Base-by-base conservation (phyloP, 2,329 filamentous ascomycete genomes). In the Biscogniauxia marginata region DNA sequence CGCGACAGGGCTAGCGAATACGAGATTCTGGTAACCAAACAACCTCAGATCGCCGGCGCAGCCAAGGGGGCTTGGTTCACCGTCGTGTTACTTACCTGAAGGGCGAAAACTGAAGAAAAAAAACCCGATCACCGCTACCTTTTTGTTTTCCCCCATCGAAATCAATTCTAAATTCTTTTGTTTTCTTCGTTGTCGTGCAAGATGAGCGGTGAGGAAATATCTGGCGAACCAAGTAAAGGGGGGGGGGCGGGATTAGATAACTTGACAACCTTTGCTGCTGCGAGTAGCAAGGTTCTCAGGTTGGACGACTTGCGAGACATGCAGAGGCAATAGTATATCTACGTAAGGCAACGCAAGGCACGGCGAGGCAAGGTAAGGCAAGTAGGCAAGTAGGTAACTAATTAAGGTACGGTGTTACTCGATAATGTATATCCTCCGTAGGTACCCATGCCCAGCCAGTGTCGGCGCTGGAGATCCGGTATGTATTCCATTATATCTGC, bases 1-100 rank as follows among this genome's bases (percentile, higher is more conserved):
- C 59, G 58, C 58, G 56, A 61, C 62, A 59, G 61, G 54, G 56
- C 61, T 65, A 65, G 63, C 63, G 63, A 65, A 65, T 65, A 65
- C 63, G 63, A 65, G 63, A 61, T 65, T 62, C 58, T 65, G 63
- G 61, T 63, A 56, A 65, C 57, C 58, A 21, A 51, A 18, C 19
- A 23, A 60, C 53, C 57, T 50, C 58, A 61, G 57, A 63, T 63
- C 57, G 54, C 2, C 30, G 30, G 30, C 30, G 30, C 30, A 39
- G 30, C 30, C 30, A 39, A 39, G 30, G 30, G 30, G 30, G 60
- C 56, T 54, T 60, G 55, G 49, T 43, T 46, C 11, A 18, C 44
- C 20, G 8, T 34, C 23, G 23, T 46, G 22, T 44, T 52, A 52
- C 39, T 39, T 39, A 39, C 1, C n/a, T 34, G 45, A 22, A 45